phyloP scores from a whole-genome alignment of 495 filamentous ascomycete species.

The Aspergillus ellipticus region DNA sequence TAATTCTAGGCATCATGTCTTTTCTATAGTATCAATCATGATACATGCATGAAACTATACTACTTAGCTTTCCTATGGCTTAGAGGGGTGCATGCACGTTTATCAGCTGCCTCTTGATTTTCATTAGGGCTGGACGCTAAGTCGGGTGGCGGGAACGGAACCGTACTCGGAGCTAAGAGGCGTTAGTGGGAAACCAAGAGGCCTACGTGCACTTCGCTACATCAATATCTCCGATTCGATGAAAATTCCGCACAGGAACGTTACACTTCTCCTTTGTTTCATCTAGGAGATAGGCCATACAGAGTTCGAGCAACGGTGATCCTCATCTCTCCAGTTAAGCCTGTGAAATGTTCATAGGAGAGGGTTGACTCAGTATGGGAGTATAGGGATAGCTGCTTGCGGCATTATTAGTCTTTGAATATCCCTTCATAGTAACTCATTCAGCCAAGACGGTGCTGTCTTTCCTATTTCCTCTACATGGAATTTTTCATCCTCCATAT shows the following conservation, averaged over 20 bases:
- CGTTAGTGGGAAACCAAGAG: not conserved
- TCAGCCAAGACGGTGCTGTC: not conserved
- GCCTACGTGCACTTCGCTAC: not conserved
- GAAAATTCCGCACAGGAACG: too few species aligned
- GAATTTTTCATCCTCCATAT: not conserved
- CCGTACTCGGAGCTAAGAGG: not conserved
- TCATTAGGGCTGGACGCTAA: not conserved
- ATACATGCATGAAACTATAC: too few species aligned
- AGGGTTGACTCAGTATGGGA: not conserved
- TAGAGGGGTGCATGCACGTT: too few species aligned
- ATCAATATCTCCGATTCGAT: not conserved
- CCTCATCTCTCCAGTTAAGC: not conserved
- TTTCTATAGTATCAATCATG: too few species aligned
- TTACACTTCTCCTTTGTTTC: not conserved
- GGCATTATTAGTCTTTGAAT: not conserved
- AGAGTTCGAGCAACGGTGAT: not conserved
- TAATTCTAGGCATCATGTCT: not conserved
- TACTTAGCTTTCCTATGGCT: too few species aligned
- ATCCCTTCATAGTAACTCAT: not conserved
- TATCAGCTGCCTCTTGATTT: not conserved
- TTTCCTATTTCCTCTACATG: not conserved
- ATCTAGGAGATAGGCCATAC: not conserved
- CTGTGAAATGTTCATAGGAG: not conserved
- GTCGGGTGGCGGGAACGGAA: not conserved
- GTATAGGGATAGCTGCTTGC: not conserved